phyloP scores from a whole-genome alignment of 805 yeast species.

The Starmera caribaea region DNA sequence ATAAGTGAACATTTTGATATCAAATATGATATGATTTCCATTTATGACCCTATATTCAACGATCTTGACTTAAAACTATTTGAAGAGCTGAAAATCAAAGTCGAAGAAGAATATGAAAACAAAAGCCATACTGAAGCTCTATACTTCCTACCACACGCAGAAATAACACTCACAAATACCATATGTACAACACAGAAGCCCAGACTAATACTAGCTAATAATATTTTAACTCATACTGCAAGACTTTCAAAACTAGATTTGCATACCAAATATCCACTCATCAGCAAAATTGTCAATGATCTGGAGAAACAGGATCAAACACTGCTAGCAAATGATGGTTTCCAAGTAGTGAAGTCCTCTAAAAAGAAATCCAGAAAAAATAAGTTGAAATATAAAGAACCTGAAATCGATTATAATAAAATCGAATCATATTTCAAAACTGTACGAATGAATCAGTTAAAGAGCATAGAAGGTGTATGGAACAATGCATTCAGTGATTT shows the following conservation, averaged over 20 bases:
- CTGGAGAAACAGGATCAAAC: constrained; percentile 5
- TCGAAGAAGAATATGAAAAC: constrained; percentile 7
- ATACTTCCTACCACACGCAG: constrained; percentile 72
- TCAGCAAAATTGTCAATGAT: constrained; percentile 28
- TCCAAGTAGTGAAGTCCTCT: constrained; percentile 13
- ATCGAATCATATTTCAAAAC: constrained; percentile 23
- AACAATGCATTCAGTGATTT: constrained; percentile 44
- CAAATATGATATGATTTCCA: constrained; percentile 23
- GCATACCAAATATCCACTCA: constrained; percentile 30
- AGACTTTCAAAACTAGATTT: constrained; percentile 35
- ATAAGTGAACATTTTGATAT: constrained; percentile 22
- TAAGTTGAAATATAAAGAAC: constrained; percentile 17
- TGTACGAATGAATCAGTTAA: constrained; percentile 14
- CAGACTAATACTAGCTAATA: constrained; percentile 37
- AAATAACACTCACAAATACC: constrained; percentile 39
- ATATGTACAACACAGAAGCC: constrained; percentile 28
- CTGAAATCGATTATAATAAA: constrained; percentile 23
- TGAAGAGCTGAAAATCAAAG: constrained; percentile 10
- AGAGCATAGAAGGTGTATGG: constrained; percentile 30
- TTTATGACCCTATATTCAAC: constrained; percentile 60
- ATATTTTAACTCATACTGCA: constrained; percentile 44
- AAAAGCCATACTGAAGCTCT: constrained; percentile 20
- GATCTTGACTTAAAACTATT: constrained; percentile 32
- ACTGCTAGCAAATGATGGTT: constrained; percentile 9
- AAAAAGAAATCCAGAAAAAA: constrained; percentile 17